Conservation (phyloP, 306 rosid genomes). For the Abrus precatorius region DNA sequence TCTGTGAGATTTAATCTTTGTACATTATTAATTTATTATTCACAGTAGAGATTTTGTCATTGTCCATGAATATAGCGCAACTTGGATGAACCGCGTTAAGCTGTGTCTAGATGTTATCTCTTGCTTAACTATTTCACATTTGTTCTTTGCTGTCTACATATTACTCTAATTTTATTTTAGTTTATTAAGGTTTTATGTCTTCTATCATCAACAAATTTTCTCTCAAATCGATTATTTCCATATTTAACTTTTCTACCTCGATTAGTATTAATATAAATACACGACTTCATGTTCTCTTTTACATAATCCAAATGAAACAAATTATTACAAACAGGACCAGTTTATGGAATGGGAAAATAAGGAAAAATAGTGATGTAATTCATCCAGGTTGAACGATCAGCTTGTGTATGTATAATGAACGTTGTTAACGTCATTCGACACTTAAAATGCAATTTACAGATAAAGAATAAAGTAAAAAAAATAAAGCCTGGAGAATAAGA, state of each 20-base stretch:
- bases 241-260: neutral
- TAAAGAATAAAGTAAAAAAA: constrained; percentile 56
- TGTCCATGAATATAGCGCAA: too few relatives aligned
- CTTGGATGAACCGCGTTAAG: too few relatives aligned
- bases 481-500: neutral
- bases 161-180: too few relatives aligned
- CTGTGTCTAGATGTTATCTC: too few relatives aligned
- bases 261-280: neutral
- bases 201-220: too few relatives aligned
- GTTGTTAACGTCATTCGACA: constrained; percentile 40
- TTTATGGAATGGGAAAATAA: neutral
- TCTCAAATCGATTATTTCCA: neutral
- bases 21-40: too few relatives aligned
- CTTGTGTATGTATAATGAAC: constrained; percentile 21
- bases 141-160: too few relatives aligned
- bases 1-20: too few relatives aligned
- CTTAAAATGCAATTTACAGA: constrained; percentile 48
- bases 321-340: neutral
- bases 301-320: neutral
- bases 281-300: neutral
- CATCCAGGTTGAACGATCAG: constrained; percentile 13
- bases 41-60: too few relatives aligned
- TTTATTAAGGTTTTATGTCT: too few relatives aligned
- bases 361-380: neutral
- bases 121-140: too few relatives aligned